Base-by-base conservation (phyloP, 345 rosid species). In the Schrenkiella parvula region DNA sequence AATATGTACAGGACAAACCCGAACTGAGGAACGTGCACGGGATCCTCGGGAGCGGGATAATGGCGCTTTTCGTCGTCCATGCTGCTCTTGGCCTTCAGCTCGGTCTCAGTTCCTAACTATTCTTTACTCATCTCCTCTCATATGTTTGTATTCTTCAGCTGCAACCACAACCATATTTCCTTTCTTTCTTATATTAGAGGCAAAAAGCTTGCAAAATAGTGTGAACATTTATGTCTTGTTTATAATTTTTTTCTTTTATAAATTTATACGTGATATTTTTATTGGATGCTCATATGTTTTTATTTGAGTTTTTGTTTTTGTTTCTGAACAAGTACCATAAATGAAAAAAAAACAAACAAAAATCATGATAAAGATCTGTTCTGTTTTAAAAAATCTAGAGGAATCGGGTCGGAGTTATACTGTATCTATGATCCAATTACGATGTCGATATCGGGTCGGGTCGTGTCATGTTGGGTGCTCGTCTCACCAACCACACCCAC, bases 41-140 rank as follows among this genome's bases (percentile, higher is more conserved):
- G 73, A 72, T 95, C 25, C 78, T 95, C 41, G 97, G 97, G 41
- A 95, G 99, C 13, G 95, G 97, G 52, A 95, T 95, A 71, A 95
- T 89, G 97, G 80, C 88, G 2, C 66, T 91, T 37, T 95, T 95
- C 71, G 86, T 91, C 35, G 31, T 93, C 75, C 97, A 89, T 79
- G 85, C 89, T 37, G 85, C 84, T 21, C 78, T 95, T 17, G 96
- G 99, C 38, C 89, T 95, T 77, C 92, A 88, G 82, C 91, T 91
- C 4, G 96, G 97, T 58, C 89, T 93, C 78, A 88, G 91, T 69
- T 86, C 75, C 84, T 90, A 73, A 86, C 35, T 25, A 6, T 54
- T 63, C 46, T 39, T 60, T 28, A 41, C 61, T 63, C 6, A 64
- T 51, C 41, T 44, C 59, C 37, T 69, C 65, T 46, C 57, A 35